These are phyloP conservation scores for Lactarius deliciosus DNA, from an alignment of 768 basidiomycete species.

Conservation along the genomic window DNA sequence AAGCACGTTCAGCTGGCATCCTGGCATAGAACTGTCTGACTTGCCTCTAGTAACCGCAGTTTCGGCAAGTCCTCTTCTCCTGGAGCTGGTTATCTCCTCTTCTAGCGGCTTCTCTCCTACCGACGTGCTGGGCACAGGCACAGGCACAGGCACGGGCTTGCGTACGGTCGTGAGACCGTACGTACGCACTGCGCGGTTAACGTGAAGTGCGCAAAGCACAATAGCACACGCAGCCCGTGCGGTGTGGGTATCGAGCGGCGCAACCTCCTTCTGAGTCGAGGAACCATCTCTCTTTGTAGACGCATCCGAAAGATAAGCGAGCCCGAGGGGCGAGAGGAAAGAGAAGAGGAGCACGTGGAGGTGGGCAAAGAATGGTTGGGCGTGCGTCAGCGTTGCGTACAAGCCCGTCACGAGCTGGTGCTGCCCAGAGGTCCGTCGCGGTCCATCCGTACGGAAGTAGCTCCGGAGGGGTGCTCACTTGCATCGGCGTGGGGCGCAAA, in stretches of 20 bases:
- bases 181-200: conserved; percentile 62
- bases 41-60: conserved; percentile 11
- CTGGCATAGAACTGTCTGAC: neutral
- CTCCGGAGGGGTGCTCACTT: conserved; percentile 75
- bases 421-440: conserved; percentile 81
- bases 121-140: neutral
- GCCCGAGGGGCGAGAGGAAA: conserved; percentile 27
- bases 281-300: conserved; percentile 1
- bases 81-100: conserved; percentile 2
- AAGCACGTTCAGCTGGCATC: conserved; percentile 5
- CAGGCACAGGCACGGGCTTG: conserved; percentile 1
- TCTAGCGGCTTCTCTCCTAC: conserved; percentile 14
- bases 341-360: conserved; percentile 25
- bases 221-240: conserved; percentile 74
- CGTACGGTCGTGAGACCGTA: conserved; percentile 38
- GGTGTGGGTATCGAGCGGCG: conserved; percentile 57
- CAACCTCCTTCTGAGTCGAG: conserved; percentile 30
- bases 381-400: conserved; percentile 81
- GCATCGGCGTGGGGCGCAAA: conserved; percentile 66
- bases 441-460: conserved; percentile 84
- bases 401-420: conserved; percentile 73
- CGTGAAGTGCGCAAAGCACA: conserved; percentile 61
- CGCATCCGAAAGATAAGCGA: conserved; percentile 17
- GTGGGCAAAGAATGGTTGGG: conserved; percentile 67
- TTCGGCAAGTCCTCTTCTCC: conserved; percentile 14